phyloP scores from a whole-genome alignment of 371 early-diverging fungal genomes.

The Lichtheimia corymbifera region DNA sequence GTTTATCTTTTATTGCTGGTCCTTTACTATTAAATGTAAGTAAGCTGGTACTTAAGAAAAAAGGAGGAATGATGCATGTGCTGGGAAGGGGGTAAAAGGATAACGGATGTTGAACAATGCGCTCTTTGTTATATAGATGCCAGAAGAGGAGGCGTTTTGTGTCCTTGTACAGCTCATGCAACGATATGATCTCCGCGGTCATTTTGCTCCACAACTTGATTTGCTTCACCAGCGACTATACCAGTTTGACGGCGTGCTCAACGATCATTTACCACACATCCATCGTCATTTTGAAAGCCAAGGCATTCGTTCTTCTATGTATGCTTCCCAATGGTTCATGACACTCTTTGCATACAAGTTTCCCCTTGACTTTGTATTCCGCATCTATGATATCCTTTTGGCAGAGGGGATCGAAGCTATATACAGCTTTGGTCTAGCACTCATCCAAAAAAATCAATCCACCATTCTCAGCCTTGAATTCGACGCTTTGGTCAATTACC shows the following conservation, averaged over 20 bases:
- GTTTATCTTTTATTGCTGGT: slow-evolving; percentile 86
- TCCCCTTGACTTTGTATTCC: slow-evolving; percentile 84
- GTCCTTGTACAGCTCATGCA: slow-evolving; percentile 86
- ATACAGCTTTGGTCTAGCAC: slow-evolving; percentile 81
- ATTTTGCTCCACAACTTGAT: slow-evolving; percentile 85
- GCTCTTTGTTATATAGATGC: slow-evolving; percentile 67
- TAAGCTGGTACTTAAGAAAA: background rate
- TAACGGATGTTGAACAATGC: background rate
- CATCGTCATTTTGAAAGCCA: slow-evolving; percentile 77
- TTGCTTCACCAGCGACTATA: slow-evolving; percentile 80
- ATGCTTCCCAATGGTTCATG: slow-evolving; percentile 93
- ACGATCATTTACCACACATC: slow-evolving; percentile 81
- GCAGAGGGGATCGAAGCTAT: slow-evolving; percentile 88
- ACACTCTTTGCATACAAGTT: slow-evolving; percentile 95
- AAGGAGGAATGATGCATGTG: background rate
- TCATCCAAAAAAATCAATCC: slow-evolving; percentile 79
- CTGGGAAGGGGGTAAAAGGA: background rate
- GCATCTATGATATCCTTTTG: slow-evolving; percentile 90
- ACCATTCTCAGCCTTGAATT: slow-evolving; percentile 79
- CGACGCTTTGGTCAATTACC: slow-evolving; percentile 78
- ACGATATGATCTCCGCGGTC: slow-evolving; percentile 80
- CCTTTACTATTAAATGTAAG: slow-evolving; percentile 87
- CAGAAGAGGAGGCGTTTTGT: slow-evolving; percentile 95
- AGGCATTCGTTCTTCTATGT: slow-evolving; percentile 86
- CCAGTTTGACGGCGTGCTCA: slow-evolving; percentile 85